Conservation (phyloP, 805 yeast species). For the Ogataea nonfermentans region DNA sequence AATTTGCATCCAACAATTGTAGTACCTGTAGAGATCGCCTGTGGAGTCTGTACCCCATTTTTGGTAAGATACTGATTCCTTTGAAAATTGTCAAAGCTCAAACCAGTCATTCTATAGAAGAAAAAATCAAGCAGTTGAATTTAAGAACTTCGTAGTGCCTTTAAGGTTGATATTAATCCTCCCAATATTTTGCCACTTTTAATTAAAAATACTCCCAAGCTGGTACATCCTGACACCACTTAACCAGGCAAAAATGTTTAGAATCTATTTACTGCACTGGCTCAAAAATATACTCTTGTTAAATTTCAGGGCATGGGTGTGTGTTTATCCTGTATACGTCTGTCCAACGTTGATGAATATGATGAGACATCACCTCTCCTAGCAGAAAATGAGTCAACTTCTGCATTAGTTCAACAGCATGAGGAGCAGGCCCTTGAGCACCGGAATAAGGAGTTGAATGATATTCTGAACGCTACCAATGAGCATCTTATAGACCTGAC, state of each 20-base stretch:
- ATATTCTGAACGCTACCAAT: constrained; percentile 34
- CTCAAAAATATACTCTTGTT: neutral
- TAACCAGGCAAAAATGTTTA: too few species aligned
- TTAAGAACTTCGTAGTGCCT: too few species aligned
- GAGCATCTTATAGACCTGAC: constrained; percentile 34
- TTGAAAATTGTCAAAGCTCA: constrained; percentile 89
- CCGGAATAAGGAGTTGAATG: constrained; percentile 33
- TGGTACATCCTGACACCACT: constrained; percentile 1
- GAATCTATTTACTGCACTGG: neutral
- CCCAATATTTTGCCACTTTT: constrained; percentile 5
- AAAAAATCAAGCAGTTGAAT: too few species aligned
- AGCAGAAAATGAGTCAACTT: constrained; percentile 19
- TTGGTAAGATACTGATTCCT: constrained; percentile 76
- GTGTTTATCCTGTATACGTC: constrained; percentile 34
- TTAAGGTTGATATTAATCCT: too few species aligned
- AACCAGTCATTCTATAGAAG: constrained; percentile 66
- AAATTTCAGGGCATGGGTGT: constrained; percentile 28
- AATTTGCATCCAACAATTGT: constrained; percentile 96
- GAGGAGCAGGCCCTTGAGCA: constrained; percentile 26
- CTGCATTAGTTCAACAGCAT: constrained; percentile 24
- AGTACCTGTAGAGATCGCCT: constrained; percentile 97
- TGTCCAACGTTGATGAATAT: constrained; percentile 19
- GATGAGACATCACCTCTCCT: constrained; percentile 32
- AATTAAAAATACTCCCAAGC: too few species aligned
- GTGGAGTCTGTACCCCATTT: constrained; percentile 71